Conservation (phyloP, 805 yeast genomes). For the Candida awuae region DNA sequence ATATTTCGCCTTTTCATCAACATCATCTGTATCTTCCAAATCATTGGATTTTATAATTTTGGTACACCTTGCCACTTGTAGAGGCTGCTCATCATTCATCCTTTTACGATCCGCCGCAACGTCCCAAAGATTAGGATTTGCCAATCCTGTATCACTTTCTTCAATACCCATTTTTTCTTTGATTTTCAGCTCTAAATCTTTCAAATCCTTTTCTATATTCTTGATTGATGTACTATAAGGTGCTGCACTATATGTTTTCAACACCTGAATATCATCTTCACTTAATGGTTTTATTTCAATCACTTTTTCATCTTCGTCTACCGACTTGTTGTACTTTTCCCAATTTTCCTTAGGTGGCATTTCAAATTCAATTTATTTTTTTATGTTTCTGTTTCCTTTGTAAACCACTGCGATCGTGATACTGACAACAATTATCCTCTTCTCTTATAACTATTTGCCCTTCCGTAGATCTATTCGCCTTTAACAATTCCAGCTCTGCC, state of each 20-base stretch:
- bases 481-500: no score
- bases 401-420: no score
- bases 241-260: conserved; percentile 95
- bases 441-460: no score
- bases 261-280: conserved; percentile 95
- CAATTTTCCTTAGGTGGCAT: conserved; percentile 98
- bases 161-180: conserved; percentile 91
- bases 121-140: conserved; percentile 97
- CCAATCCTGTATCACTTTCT: conserved; percentile 96
- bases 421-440: no score
- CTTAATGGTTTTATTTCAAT: conserved; percentile 78
- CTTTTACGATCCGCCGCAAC: conserved; percentile 92
- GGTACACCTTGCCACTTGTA: conserved; percentile 98
- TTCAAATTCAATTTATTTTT: no score
- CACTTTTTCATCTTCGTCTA: conserved; percentile 49
- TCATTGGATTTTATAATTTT: conserved; percentile 73
- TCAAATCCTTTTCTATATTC: conserved; percentile 77
- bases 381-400: conserved; percentile 28
- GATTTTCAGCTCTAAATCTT: conserved; percentile 74
- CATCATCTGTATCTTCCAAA: conserved; percentile 26
- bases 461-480: no score
- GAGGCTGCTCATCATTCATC: conserved; percentile 87
- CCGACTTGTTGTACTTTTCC: conserved; percentile 94
- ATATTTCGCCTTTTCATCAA: conserved; percentile 79
- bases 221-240: conserved; percentile 84